Base-by-base conservation (phyloP, 202 grass and related monocot species). In the Elaeis oleifera region DNA sequence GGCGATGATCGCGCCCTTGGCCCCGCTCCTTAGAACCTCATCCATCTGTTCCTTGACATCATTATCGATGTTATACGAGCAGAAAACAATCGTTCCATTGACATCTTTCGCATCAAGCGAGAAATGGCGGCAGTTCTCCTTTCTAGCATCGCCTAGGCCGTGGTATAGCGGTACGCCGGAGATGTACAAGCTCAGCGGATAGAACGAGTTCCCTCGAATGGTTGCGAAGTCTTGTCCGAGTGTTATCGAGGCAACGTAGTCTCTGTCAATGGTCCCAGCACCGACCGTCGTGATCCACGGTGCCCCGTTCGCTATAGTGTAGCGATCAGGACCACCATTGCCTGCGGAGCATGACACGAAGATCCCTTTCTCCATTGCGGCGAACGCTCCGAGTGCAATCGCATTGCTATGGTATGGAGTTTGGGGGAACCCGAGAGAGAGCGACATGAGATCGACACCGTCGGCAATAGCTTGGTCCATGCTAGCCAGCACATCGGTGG, bases 391-490 rank as follows among this genome's bases (percentile, higher is more conserved):
- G 9, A 96, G 75, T 19, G 87, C 84, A 0, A 90, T 82, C 19
- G 82, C 77, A 21, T 87, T 73, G 22, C 67, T 64, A 52, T 96
- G 53, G 65, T 90, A 88, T 3, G 36, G 36, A 11, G 36, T 39
- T 2, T 39, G 8, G 0, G 64, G 74, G 4, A 82, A 82, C 0
- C 84, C 84, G 16, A 90, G 49, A 0, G 90, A 96, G 16, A 96
- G 71, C 15, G 87, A 88, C 49, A 96, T 55, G 5, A 90, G 67
- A 20, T 88, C 76, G 17, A 90, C 79, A 55, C 87, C 91, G 54
- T 96, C 87, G 23, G 28, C 63, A 58, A 96, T 78, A 9, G 90
- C 90, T 4, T 4, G 51, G 51, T 96, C 90, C 28, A 96, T 88
- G 65, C 78, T 83, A 9, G 80, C 83, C 3, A 90, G 68, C 70